Evolutionary conservation across 2,329 filamentous ascomycete species (phyloP).

Genomic region (Neurospora sp.): DNA sequence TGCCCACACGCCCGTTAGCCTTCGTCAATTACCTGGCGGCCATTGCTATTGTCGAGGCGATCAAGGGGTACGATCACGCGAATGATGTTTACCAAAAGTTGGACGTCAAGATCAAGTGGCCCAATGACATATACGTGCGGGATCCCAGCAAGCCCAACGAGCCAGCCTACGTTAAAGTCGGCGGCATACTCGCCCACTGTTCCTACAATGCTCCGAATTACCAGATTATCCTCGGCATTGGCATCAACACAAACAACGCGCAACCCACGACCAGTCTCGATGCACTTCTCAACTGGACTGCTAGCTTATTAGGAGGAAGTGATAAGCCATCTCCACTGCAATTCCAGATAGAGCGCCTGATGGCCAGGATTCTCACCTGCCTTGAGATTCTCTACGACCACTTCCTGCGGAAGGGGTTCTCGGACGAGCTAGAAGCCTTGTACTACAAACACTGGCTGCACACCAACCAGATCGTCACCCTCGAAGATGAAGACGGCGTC

Average conservation of each 20-base stretch:
- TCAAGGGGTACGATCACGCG: conserved; percentile 67
- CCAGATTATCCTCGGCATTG: conserved; percentile 77
- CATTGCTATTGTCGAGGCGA: conserved; percentile 74
- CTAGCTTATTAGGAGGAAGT: background rate
- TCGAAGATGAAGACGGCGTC: conserved; percentile 71
- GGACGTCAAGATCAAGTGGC: conserved; percentile 89
- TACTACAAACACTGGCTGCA: conserved; percentile 89
- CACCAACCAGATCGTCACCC: conserved; percentile 57
- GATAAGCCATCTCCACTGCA: conserved; percentile 26
- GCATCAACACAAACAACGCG: conserved; percentile 75
- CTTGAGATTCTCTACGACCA: conserved; percentile 69
- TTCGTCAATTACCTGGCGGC: conserved; percentile 92
- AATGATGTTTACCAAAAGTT: conserved; percentile 50
- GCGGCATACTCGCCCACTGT: conserved; percentile 86
- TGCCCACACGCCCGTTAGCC: conserved; percentile 70
- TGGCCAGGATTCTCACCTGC: conserved; percentile 68
- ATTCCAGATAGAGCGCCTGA: conserved; percentile 67
- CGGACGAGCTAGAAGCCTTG: conserved; percentile 56
- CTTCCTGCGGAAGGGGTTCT: conserved; percentile 71
- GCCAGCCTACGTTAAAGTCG: conserved; percentile 71
- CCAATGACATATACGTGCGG: conserved; percentile 81
- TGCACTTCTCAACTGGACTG: conserved; percentile 43
- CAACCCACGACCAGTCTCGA: conserved; percentile 82
- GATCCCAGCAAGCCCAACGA: conserved; percentile 46
- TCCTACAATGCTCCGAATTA: conserved; percentile 67